Evolutionary conservation across 1,284 basidiomycete species (phyloP).

Genomic region (Leccinum griseonigrum): DNA sequence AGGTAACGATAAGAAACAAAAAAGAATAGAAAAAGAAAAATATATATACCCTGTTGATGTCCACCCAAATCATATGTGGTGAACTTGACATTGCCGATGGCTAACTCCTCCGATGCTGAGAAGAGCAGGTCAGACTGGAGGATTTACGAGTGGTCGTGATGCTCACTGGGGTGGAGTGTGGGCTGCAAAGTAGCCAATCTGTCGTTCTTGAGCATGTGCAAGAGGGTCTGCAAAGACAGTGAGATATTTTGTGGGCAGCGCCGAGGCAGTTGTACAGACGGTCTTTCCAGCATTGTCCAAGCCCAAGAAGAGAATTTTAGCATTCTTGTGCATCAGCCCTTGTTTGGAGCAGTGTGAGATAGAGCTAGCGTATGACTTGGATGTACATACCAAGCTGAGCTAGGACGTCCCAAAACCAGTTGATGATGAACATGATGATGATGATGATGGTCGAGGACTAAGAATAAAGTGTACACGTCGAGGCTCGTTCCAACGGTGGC

Average conservation of each 20-base stretch:
- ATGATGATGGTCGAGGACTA: constrained; percentile 43
- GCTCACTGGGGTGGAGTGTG: constrained; percentile 95
- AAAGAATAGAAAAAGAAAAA: not conserved
- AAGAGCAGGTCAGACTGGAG: constrained; percentile 1
- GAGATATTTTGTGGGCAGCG: not conserved
- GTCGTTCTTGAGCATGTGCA: constrained; percentile 99
- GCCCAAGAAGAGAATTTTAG: constrained; percentile 99
- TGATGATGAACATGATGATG: constrained; percentile 74
- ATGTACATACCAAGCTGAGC: constrained; percentile 77
- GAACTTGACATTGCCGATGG: constrained; percentile 99
- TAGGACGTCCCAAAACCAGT: constrained; percentile 96
- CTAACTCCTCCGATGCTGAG: constrained; percentile 97
- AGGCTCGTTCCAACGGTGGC: not conserved
- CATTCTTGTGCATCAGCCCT: constrained; percentile 98
- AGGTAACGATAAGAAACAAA: constrained; percentile 2
- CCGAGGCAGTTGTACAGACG: constrained; percentile 46
- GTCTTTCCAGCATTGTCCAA: constrained; percentile 99
- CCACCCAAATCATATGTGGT: constrained; percentile 99
- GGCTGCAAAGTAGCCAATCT: constrained; percentile 97
- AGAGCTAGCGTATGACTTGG: not conserved
- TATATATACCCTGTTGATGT: constrained; percentile 84
- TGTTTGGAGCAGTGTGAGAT: constrained; percentile 6
- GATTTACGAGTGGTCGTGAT: not conserved
- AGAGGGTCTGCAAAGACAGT: constrained; percentile 71
- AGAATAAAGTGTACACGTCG: constrained; percentile 21